Base-by-base conservation (phyloP, 331 rosid genomes). In the Arachis monticola region DNA sequence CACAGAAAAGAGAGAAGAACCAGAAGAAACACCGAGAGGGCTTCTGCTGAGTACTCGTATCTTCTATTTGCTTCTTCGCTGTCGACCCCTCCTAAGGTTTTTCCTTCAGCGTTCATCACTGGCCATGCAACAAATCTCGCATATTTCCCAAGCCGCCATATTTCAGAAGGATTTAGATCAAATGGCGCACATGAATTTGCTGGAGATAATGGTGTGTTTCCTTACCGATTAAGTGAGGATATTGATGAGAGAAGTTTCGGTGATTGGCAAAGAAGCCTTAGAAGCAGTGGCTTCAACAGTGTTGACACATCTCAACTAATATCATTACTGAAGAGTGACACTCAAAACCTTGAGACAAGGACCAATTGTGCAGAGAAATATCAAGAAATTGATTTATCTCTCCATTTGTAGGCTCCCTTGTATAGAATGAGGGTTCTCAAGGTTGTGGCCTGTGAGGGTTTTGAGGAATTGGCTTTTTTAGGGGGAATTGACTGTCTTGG, bases 1-100 rank as follows among this genome's bases (percentile, higher is more conserved):
- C 97, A 92, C 88, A 92, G 85, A 76, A 92, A 84, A 45, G 97
- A 90, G 69, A 84, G 97, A 72, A 90, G 77, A 0, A 96, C 96
- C 0, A 92, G 88, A 2, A 87, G 92, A 63, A 88, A 84, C 45
- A 90, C 92, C 2, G 90, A 88, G 79, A 83, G 87, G 47, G 70
- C 59, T 10, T 76, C 81, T 5, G 84, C 81, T 5, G 84, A 81
- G 17, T 76, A 67, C 41, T 61, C 84, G 0, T 46, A 85, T 13
- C 47, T 70, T 32, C 71, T 47, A 13, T 74, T 79, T 42, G 64
- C 83, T n/a, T 67, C 91, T 1, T 53, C 82, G 7, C n/a, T 70
- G 9, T 48, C 74, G 4, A 67, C 57, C 1, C 88, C 81, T 6
- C 89, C 81, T 6, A 22, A 77, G 83, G 61, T 71, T 31, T 86